Percentiles rank a stretch among this genome's conserved stretches.
These are phyloP conservation scores for Phoenix dactylifera DNA, from an alignment of 176 grass and related monocot species.

Conservation along the genomic window DNA sequence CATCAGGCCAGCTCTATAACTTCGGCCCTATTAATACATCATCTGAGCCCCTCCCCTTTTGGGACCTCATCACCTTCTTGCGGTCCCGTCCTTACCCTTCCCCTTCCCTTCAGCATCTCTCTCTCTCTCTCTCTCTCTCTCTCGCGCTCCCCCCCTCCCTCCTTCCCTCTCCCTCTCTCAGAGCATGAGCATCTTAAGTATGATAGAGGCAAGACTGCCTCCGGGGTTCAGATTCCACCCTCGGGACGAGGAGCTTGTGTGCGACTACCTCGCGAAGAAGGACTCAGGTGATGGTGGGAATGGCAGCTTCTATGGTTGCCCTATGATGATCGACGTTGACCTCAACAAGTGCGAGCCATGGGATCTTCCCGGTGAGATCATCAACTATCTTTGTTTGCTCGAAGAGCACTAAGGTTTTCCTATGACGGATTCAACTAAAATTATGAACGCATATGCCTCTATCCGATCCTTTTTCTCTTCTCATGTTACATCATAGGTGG, in stretches of 20 bases:
- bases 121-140: background rate
- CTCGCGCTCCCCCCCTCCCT: background rate
- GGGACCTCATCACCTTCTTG: no score
- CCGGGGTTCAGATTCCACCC: conserved; percentile 92
- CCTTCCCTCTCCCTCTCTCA: background rate
- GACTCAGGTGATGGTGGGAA: background rate
- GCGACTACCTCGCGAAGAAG: conserved; percentile 76
- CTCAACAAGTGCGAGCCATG: conserved; percentile 89
- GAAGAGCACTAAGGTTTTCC: no score
- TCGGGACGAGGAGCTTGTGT: conserved; percentile 81
- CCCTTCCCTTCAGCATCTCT: background rate
- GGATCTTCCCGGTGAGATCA: conserved; percentile 74
- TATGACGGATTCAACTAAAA: no score
- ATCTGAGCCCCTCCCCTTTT: no score
- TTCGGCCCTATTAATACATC: no score
- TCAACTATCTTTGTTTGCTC: no score
- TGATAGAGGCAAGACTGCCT: conserved; percentile 77
- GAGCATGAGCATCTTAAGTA: conserved; percentile 57
- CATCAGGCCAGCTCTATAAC: no score
- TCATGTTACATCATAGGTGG: no score
- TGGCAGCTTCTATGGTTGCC: conserved; percentile 39
- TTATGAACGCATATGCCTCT: no score
- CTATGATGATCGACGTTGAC: conserved; percentile 69
- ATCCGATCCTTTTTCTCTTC: no score
- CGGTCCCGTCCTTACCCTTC: background rate